Evolutionary conservation across 805 yeast species (phyloP), one percentile per base, ranked within the genome.

Genomic region (Candida ipomoeae): DNA sequence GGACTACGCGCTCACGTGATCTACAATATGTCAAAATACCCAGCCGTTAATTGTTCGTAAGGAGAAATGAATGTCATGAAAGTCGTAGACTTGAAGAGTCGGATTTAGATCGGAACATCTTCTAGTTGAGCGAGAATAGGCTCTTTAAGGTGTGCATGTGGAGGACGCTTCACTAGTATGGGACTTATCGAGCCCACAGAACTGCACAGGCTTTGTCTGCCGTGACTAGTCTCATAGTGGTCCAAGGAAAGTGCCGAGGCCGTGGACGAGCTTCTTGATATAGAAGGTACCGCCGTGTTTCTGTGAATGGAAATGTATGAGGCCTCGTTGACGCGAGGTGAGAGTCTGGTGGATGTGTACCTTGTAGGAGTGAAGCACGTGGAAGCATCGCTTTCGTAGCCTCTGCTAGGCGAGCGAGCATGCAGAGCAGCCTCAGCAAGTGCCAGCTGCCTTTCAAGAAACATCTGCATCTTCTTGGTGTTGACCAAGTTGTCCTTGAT

Each of bases 401-500:
- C 37, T 11, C 34, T n/a, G 37, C 26, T 18, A 14, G 38, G 37
- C 10, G 23, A 34, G 42, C 15, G 15, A n/a, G 21, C 26, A 11
- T 34, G 32, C 41, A 39, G 32, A 45, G 33, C 26, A 32, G 52
- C 44, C 10, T 55, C 54, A 20, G 53, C 54, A n/a, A 58, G 59
- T 38, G 53, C 55, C 48, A 55, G 58, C 53, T 68, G 69, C 39
- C 60, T 62, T 42, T 58, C 56, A 48, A 69, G 56, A 58, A 55
- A 68, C 48, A 56, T 60, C 48, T 64, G 65, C 69, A 71, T 61
- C 65, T 67, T 69, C 53, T 62, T 59, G 14, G 68, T 50, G 52
- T 62, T 62, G 57, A 69, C 55, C 56, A 74, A 58, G 48, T 68
- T 71, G 44, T 63, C 65, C 58, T 71, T 78, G 65, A 81, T 79